Base-by-base conservation (phyloP, 345 rosid genomes). In the Tarenaya hassleriana region DNA sequence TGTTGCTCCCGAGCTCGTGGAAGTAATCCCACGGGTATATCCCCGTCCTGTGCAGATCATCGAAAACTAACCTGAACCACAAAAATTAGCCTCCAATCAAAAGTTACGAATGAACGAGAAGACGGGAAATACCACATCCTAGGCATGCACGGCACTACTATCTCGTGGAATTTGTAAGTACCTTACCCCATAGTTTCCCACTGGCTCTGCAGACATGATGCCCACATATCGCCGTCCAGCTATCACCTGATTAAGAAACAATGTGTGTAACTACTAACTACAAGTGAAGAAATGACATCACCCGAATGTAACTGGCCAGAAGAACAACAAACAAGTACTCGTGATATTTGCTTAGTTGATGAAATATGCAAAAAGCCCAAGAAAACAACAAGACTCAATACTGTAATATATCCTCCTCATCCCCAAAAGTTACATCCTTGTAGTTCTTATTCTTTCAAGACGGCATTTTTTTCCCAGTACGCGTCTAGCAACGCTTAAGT, bases 151-250 rank as follows among this genome's bases (percentile, higher is more conserved):
- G 27, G 10, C 3, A 38, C 8, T 15, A 13, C 33, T 31, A 52
- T 17, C 5, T 33, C 29, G 45, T 9, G 10, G 4, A 18, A 47
- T 33, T 32, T 16, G 35, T 10, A 63, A 61, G 61, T 81, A 92
- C 97, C 95, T 82, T 66, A 92, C 88, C 66, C 97, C 98, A 10
- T 92, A 88, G 81, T 88, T 88, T 60, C 97, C 98, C 2, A 92
- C 77, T 34, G 95, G 97, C 62, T 85, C 91, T 0, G 86, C 94
- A 64, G 82, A 83, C 90, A 92, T 92, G 70, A 92, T 85, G 40
- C 98, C 95, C 34, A 92, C 98, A 71, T 85, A 78, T 19, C 85
- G 78, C 54, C 98, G 66, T 39, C 95, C 97, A 47, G 70, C 75
- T 69, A 88, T 92, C 57, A 92, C 94, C 97, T 90, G 72, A 56